phyloP scores from a whole-genome alignment of 2,329 filamentous ascomycete genomes.

The Zarea fungicola region DNA sequence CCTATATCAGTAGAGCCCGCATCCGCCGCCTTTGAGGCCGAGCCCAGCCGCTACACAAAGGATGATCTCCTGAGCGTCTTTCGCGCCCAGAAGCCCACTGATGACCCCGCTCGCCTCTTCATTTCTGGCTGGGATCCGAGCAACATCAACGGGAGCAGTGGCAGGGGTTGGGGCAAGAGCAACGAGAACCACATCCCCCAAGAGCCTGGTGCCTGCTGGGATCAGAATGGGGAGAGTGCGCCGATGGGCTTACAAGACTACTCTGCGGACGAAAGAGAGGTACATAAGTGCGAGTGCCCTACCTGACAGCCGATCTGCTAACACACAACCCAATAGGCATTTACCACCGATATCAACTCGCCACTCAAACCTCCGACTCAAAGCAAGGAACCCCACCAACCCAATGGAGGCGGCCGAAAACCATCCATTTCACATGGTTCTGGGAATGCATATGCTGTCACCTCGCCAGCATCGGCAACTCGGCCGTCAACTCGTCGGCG shows the following conservation, averaged over 20 bases:
- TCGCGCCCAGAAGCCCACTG: slow-evolving; percentile 43
- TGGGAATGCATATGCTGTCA: slow-evolving; percentile 59
- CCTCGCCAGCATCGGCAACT: slow-evolving; percentile 65
- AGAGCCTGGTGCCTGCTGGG: slow-evolving; percentile 92
- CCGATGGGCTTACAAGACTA: slow-evolving; percentile 71
- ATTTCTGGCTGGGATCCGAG: slow-evolving; percentile 75
- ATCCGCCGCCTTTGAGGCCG: slow-evolving; percentile 26
- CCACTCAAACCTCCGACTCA: slow-evolving; percentile 80
- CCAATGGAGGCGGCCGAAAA: slow-evolving; percentile 67
- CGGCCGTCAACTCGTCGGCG: slow-evolving; percentile 75
- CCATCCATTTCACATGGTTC: slow-evolving; percentile 71
- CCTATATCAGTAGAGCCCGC: slow-evolving; percentile 31
- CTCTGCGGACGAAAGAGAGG: slow-evolving; percentile 56
- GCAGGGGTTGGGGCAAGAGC: slow-evolving; percentile 71
- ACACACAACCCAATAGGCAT: slow-evolving; percentile 50
- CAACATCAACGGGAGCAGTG: slow-evolving; percentile 56
- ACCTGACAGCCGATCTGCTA: neutral
- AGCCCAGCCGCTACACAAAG: slow-evolving; percentile 64
- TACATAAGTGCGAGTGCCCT: slow-evolving; percentile 27
- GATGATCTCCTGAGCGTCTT: slow-evolving; percentile 75
- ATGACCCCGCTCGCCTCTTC: slow-evolving; percentile 60
- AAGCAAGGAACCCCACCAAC: slow-evolving; percentile 58
- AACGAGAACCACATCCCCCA: slow-evolving; percentile 67
- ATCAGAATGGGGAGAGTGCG: slow-evolving; percentile 60
- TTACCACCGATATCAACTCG: slow-evolving; percentile 85